Conservation (phyloP, 768 basidiomycete genomes). For the Steccherinum ochraceum region DNA sequence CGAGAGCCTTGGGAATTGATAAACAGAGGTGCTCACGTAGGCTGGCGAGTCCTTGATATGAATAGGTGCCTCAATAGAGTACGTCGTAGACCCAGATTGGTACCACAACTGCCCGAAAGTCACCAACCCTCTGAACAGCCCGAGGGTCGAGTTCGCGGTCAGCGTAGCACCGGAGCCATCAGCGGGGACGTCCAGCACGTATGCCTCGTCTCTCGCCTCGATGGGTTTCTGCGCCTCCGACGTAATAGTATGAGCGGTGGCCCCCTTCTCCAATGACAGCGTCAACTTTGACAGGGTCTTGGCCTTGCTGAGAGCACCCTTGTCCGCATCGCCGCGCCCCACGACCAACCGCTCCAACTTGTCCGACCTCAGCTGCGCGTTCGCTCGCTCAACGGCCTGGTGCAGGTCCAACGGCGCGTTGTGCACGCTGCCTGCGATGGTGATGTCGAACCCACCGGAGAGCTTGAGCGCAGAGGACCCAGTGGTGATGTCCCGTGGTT, state of each 20-base stretch:
- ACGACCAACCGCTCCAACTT: constrained; percentile 53
- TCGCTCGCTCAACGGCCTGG: constrained; percentile 49
- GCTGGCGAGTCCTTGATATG: constrained; percentile 58
- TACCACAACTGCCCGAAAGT: constrained; percentile 70
- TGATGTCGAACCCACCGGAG: constrained; percentile 44
- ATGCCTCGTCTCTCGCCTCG: constrained; percentile 50
- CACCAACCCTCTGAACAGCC: constrained; percentile 66
- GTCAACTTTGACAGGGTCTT: constrained; percentile 35
- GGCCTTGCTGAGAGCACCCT: constrained; percentile 30
- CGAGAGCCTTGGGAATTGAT: not conserved
- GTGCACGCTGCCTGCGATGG: constrained; percentile 26
- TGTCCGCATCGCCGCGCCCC: constrained; percentile 50
- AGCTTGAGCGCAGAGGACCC: constrained; percentile 32
- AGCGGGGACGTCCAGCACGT: constrained; percentile 47
- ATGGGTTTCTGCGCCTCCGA: constrained; percentile 46
- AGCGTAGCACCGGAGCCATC: constrained; percentile 50
- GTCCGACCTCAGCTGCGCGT: constrained; percentile 39
- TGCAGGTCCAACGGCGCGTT: constrained; percentile 49
- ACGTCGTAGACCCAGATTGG: constrained; percentile 37
- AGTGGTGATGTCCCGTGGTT: constrained; percentile 21
- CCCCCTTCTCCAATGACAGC: constrained; percentile 32
- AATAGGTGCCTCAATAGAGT: constrained; percentile 50
- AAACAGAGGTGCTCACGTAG: constrained; percentile 42
- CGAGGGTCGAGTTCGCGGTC: constrained; percentile 57
- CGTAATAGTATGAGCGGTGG: constrained; percentile 36